These are phyloP conservation scores for Saccharomycopsis sp. DNA, from an alignment of 805 yeast genomes.

Conservation along the genomic window DNA sequence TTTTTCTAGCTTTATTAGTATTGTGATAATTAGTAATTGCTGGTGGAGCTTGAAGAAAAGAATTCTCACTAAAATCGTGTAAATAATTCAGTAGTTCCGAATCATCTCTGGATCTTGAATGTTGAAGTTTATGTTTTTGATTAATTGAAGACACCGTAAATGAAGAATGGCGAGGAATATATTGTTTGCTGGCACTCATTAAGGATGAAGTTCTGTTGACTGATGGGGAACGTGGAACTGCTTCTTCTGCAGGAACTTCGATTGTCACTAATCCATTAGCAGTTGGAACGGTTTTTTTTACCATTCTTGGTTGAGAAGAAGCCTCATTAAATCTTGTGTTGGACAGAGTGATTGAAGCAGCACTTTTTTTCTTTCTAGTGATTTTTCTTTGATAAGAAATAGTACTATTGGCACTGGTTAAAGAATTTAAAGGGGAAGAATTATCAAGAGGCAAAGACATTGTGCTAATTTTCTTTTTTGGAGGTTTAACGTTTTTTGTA, in stretches of 20 bases:
- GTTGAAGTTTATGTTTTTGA: not conserved
- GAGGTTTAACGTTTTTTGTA: not conserved
- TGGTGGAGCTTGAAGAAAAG: conserved; percentile 13
- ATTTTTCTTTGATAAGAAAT: not conserved
- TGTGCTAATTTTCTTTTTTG: not conserved
- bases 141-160: not conserved
- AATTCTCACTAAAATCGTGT: not conserved
- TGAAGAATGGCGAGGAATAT: conserved; percentile 7
- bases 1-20: conserved; percentile 16
- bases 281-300: conserved; percentile 16
- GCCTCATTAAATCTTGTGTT: not conserved
- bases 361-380: not conserved
- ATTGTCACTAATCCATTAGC: conserved; percentile 16
- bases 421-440: conserved; percentile 1
- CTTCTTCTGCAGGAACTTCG: conserved; percentile 13
- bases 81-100: no score
- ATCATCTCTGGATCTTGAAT: no score
- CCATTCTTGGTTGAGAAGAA: conserved; percentile 5
- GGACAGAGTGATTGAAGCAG: not conserved
- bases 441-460: not conserved
- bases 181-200: not conserved
- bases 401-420: not conserved
- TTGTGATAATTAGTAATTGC: conserved; percentile 19
- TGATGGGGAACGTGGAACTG: not conserved
- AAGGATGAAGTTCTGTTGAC: conserved; percentile 9